Evolutionary conservation across 257 asterid genomes (phyloP).

Genomic region (Ocimum tenuiflorum): DNA sequence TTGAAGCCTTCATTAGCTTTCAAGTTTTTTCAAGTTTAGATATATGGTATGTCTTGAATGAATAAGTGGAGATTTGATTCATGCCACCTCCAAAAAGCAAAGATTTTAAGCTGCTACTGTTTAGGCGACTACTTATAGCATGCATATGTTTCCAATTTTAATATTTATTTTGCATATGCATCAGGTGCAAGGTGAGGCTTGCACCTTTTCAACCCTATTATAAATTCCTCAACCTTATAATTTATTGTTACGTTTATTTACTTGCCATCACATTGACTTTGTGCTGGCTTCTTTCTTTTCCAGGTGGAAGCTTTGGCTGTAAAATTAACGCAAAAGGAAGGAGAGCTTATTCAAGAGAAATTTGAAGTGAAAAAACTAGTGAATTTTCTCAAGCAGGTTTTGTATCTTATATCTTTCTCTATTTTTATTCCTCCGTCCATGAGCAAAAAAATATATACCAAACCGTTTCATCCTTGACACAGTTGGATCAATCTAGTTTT

Average conservation of each 20-base stretch:
- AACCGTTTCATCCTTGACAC: not conserved
- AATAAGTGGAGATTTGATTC: not conserved
- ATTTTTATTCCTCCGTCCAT: not conserved
- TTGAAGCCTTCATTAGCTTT: not conserved
- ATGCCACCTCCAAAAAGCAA: not conserved
- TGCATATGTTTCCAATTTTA: too few relatives aligned
- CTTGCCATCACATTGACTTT: not conserved
- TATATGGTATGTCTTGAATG: not conserved
- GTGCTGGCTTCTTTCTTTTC: constrained; percentile 7
- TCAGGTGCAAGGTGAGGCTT: too few relatives aligned
- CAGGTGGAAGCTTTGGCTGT: constrained; percentile 99
- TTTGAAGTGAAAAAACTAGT: constrained; percentile 89
- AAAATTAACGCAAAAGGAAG: constrained; percentile 63
- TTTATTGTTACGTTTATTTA: too few relatives aligned
- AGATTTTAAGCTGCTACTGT: not conserved
- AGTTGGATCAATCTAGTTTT: not conserved
- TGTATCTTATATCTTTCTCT: not conserved
- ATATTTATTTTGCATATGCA: too few relatives aligned
- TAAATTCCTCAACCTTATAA: too few relatives aligned
- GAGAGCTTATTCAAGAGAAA: constrained; percentile 67
- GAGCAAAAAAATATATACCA: not conserved
- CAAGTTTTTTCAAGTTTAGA: too few relatives aligned
- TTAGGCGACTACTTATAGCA: not conserved
- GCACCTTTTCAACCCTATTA: too few relatives aligned
- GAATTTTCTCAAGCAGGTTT: constrained; percentile 92